Base-by-base conservation (phyloP, 768 basidiomycete species). In the Cantharellus cinnabarinus region DNA sequence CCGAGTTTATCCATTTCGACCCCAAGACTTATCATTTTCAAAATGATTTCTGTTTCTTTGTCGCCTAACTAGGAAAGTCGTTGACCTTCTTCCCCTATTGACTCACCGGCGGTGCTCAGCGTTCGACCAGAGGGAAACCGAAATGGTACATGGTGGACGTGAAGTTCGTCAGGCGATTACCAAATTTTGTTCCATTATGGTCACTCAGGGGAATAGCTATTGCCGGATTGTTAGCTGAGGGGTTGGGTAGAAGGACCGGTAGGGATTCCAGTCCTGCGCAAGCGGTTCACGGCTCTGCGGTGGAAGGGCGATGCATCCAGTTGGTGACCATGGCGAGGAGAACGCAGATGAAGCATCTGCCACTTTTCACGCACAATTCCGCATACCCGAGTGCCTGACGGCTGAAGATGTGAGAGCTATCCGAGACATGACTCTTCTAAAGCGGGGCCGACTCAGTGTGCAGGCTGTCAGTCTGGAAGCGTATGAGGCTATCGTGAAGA, bases 71-170 rank as follows among this genome's bases (percentile, higher is more conserved):
- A 29, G 20, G 20, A 29, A 29, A 29, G 20, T 29, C 20, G 20
- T 29, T 29, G 20, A 29, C 20, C 20, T 29, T 29, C 20, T 29
- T 29, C 20, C 20, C 20, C 20, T 29, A 29, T 29, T 29, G 20
- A 29, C 20, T 29, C 20, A 29, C 20, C 20, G 20, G 20, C 20
- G 20, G 20, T 14, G 4, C 20, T 10, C 65, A 89, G 87, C 93
- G 93, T 79, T 78, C 89, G 2, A 75, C 88, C 59, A 65, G 80
- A 65, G 74, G 75, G 2, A 74, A 80, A 5, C 91, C 91, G 1
- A 86, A 77, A 67, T 97, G 91, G 91, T 91, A 76, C 72, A 97
- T 97, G 91, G 85, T 91, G 41, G 82, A 89, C 64, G 71, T 83
- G 57, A 77, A 76, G 40, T 91, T 93, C 68, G 64, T 69, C 14